A percentile compares a stretch with the other conserved stretches of the same genome.
These are phyloP conservation scores for Colletotrichum tropicale DNA, from an alignment of 2,329 filamentous ascomycete genomes.

Conservation along the genomic window DNA sequence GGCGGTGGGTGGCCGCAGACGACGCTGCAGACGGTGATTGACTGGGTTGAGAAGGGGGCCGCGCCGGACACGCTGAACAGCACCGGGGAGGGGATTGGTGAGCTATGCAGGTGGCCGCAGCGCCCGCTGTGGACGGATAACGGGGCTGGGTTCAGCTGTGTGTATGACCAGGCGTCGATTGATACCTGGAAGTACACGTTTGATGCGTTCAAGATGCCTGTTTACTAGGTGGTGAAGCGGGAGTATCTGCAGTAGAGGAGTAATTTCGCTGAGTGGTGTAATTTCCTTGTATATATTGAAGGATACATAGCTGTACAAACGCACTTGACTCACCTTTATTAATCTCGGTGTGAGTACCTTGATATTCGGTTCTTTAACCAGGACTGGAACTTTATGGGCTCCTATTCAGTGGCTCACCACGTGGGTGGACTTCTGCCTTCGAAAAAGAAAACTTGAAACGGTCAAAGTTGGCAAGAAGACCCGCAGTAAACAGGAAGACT, in stretches of 20 bases:
- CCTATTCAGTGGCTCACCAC: too few relatives aligned
- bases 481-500: too few relatives aligned
- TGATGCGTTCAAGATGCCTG: conserved; percentile 15
- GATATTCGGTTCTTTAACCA: too few relatives aligned
- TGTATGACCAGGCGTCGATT: conserved; percentile 3
- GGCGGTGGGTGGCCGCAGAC: conserved; percentile 25
- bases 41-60: conserved; percentile 56
- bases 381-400: too few relatives aligned
- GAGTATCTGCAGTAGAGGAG: too few relatives aligned
- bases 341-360: too few relatives aligned
- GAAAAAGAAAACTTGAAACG: accelerated
- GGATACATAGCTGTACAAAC: background rate
- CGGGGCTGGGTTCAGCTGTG: background rate
- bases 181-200: conserved; percentile 12
- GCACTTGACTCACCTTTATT: background rate
- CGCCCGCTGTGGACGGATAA: conserved; percentile 40
- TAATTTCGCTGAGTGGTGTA: too few relatives aligned
- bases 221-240: background rate
- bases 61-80: conserved; percentile 48
- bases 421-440: too few relatives aligned
- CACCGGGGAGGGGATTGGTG: conserved; percentile 34
- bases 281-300: background rate
- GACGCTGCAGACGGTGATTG: conserved; percentile 50
- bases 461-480: too few relatives aligned
- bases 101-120: conserved; percentile 46